Evolutionary conservation across 495 filamentous ascomycete species (phyloP).

Genomic region (Aspergillus haitiensis): DNA sequence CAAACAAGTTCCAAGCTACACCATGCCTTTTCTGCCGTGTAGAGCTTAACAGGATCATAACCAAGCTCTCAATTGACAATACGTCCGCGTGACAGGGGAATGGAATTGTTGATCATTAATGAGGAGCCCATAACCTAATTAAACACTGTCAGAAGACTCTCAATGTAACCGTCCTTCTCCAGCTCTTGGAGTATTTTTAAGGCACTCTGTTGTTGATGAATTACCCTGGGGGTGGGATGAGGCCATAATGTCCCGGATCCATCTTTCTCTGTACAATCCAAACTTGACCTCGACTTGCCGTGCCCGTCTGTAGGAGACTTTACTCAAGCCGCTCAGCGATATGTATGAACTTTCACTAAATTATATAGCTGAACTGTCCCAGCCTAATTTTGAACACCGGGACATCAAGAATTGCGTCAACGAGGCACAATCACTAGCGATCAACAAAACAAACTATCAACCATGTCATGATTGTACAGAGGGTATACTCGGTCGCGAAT

Average conservation of each 20-base stretch:
- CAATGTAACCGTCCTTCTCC: slow-evolving; percentile 43
- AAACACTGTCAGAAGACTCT: too few relatives aligned
- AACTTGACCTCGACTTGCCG: background rate
- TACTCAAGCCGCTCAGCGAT: background rate
- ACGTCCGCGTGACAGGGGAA: too few relatives aligned
- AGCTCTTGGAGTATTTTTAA: slow-evolving; percentile 54
- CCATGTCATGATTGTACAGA: too few relatives aligned
- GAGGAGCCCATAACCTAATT: too few relatives aligned
- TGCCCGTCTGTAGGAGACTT: slow-evolving; percentile 4
- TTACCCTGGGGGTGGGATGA: slow-evolving; percentile 30
- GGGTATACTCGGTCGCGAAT: too few relatives aligned
- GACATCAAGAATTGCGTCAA: slow-evolving; percentile 64
- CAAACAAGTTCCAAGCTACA: too few relatives aligned
- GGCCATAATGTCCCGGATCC: slow-evolving; percentile 52
- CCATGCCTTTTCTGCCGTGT: too few relatives aligned
- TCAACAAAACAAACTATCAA: background rate
- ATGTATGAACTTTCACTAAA: slow-evolving; percentile 31
- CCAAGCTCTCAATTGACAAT: too few relatives aligned
- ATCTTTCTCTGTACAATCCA: slow-evolving; percentile 32
- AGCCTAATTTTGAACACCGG: slow-evolving; percentile 48
- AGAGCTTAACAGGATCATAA: too few relatives aligned
- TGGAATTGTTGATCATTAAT: too few relatives aligned
- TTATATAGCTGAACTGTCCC: slow-evolving; percentile 43
- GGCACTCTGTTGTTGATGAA: slow-evolving; percentile 35
- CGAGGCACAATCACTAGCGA: background rate